Percentiles rank a stretch among this genome's conserved stretches.
These are phyloP conservation scores for Echeveria elegans DNA, from an alignment of 164 flowering plant species.

Conservation along the genomic window DNA sequence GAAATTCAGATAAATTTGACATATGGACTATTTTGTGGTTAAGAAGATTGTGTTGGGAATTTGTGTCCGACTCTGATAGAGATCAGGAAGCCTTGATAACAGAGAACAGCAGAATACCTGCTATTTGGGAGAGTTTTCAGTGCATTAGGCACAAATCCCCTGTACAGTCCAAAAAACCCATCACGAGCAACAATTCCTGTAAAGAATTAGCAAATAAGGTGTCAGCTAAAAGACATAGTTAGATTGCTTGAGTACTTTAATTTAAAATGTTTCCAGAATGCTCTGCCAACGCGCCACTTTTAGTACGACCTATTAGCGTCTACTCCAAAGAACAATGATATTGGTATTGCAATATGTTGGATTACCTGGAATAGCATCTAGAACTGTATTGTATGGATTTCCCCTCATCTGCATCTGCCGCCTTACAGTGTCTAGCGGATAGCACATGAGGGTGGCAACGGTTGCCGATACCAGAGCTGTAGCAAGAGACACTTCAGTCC, in stretches of 20 bases:
- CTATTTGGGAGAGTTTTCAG: constrained; percentile 14
- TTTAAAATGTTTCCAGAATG: constrained; percentile 59
- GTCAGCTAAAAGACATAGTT: not conserved
- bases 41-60: not conserved
- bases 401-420: constrained; percentile 99
- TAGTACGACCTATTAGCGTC: not conserved
- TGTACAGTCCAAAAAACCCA: constrained; percentile 12
- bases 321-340: not conserved
- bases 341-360: not conserved
- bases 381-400: constrained; percentile 70
- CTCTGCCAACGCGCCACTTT: constrained; percentile 10
- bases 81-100: not conserved
- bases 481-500: constrained; percentile 63
- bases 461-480: constrained; percentile 83
- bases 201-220: not conserved
- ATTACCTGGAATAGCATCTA: constrained; percentile 85
- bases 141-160: constrained; percentile 15
- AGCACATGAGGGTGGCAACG: constrained; percentile 80
- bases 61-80: not conserved
- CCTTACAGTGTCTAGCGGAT: constrained; percentile 92
- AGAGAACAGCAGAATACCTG: constrained; percentile 8
- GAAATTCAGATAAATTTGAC: not conserved
- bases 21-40: not conserved
- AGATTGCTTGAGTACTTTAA: not conserved
- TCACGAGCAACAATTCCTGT: constrained; percentile 12